Percentiles rank a stretch among this genome's conserved stretches.
These are phyloP conservation scores for Fallopia convolvulus DNA, from an alignment of 148 eudicot species.

Conservation along the genomic window DNA sequence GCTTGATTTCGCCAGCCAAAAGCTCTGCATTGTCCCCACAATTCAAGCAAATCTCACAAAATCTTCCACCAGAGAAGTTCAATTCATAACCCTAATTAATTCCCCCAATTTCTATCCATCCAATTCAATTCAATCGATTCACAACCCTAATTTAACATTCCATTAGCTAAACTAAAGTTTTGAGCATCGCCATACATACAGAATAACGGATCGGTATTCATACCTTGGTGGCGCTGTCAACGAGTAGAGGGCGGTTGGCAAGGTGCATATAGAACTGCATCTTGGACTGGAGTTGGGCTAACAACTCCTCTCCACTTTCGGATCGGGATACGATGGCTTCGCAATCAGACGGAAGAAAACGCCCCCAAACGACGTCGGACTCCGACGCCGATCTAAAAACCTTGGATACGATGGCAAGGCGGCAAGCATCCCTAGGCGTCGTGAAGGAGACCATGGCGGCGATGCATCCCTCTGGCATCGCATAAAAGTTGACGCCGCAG, in stretches of 20 bases:
- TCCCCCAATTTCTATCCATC: not conserved
- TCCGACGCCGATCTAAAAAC: constrained; percentile 41
- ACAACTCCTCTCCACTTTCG: not conserved
- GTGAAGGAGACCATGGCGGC: constrained; percentile 32
- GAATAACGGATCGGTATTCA: not conserved
- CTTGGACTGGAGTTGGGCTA: constrained; percentile 21
- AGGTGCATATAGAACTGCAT: constrained; percentile 44
- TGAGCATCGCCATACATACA: not conserved
- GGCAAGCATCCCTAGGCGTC: constrained; percentile 34
- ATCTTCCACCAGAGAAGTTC: not conserved
- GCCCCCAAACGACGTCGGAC: constrained; percentile 41
- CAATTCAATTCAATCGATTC: not conserved
- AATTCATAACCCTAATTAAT: not conserved
- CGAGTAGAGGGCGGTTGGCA: constrained; percentile 29
- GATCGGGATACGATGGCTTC: constrained; percentile 25
- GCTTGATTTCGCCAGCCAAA: constrained; percentile 45
- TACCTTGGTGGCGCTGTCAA: constrained; percentile 56
- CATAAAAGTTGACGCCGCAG: constrained; percentile 2
- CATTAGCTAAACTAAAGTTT: not conserved
- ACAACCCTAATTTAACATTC: not conserved
- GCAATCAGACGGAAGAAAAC: constrained; percentile 43
- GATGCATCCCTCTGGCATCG: constrained; percentile 41
- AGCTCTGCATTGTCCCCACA: constrained; percentile 30
- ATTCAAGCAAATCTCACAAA: too few relatives aligned
- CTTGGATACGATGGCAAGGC: constrained; percentile 23